phyloP scores from a whole-genome alignment of 2,329 filamentous ascomycete genomes.

The Aulographum hederae region DNA sequence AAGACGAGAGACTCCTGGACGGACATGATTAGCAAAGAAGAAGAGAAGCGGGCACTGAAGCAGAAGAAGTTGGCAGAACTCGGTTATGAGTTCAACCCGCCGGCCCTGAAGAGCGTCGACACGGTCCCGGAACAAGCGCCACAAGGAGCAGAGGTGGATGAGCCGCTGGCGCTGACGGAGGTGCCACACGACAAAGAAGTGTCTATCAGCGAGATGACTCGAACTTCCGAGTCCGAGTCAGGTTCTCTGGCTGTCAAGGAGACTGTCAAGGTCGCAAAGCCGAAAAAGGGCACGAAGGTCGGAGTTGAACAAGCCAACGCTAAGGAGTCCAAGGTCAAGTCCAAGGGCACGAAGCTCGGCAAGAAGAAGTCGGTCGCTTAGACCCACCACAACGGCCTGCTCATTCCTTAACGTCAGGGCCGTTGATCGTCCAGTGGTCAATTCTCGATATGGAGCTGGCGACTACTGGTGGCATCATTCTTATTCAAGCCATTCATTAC shows the following conservation, averaged over 20 bases:
- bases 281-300: background rate
- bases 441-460: too few relatives aligned
- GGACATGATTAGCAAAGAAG: conserved; percentile 54
- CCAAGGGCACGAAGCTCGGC: background rate
- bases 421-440: too few relatives aligned
- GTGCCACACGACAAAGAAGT: background rate
- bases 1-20: conserved; percentile 62
- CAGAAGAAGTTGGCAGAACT: conserved; percentile 58
- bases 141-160: background rate
- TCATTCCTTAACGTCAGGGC: too few relatives aligned
- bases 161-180: background rate
- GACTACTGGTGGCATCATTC: too few relatives aligned
- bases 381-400: background rate
- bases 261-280: background rate
- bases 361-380: background rate
- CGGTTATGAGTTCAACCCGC: conserved; percentile 68
- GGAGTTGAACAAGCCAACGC: background rate
- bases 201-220: too few relatives aligned
- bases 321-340: background rate
- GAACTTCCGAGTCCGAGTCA: too few relatives aligned
- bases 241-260: too few relatives aligned
- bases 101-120: conserved; percentile 47
- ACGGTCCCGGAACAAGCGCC: conserved; percentile 20
- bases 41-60: conserved; percentile 48
- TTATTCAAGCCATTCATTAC: too few relatives aligned